These are phyloP conservation scores for Cyclotella atomus DNA, from an alignment of 108 stramenopile genomes.

Conservation along the genomic window DNA sequence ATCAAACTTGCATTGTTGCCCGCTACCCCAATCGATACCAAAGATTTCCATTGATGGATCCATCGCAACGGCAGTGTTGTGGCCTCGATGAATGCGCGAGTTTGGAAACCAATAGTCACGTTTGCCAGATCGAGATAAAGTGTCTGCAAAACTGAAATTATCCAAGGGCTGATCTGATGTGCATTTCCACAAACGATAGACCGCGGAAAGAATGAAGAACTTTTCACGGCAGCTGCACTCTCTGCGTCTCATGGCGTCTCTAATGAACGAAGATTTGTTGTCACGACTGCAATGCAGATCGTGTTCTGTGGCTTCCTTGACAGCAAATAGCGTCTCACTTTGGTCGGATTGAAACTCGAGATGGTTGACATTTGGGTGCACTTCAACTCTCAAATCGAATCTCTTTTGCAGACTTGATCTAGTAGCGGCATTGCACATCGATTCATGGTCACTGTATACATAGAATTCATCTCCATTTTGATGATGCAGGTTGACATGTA, in stretches of 20 bases:
- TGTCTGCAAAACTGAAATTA: constrained; percentile 60
- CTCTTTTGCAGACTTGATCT: constrained; percentile 37
- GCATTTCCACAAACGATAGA: constrained; percentile 86
- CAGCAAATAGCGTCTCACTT: neutral
- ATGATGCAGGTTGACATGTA: constrained; percentile 54
- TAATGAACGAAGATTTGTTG: constrained; percentile 73
- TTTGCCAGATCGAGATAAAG: constrained; percentile 44
- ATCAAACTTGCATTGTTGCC: constrained; percentile 36
- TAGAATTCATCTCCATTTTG: constrained; percentile 58
- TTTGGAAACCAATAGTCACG: constrained; percentile 74
- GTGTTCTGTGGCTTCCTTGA: constrained; percentile 20
- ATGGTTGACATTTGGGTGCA: constrained; percentile 15
- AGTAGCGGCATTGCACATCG: constrained; percentile 57
- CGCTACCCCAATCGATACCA: constrained; percentile 35
- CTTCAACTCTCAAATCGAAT: constrained; percentile 7
- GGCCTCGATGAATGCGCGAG: constrained; percentile 37
- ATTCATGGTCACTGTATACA: constrained; percentile 55
- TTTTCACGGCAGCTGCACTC: constrained; percentile 77
- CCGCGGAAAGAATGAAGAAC: constrained; percentile 56
- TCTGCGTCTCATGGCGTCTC: constrained; percentile 58
- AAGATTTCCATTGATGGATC: constrained; percentile 45
- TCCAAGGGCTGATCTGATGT: constrained; percentile 47
- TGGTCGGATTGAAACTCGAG: constrained; percentile 34
- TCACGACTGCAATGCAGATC: constrained; percentile 68
- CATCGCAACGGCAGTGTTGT: constrained; percentile 21